Percentiles rank a stretch among this genome's conserved stretches.
phyloP scores from a whole-genome alignment of 768 basidiomycete species.

The Suillus clintonianus region DNA sequence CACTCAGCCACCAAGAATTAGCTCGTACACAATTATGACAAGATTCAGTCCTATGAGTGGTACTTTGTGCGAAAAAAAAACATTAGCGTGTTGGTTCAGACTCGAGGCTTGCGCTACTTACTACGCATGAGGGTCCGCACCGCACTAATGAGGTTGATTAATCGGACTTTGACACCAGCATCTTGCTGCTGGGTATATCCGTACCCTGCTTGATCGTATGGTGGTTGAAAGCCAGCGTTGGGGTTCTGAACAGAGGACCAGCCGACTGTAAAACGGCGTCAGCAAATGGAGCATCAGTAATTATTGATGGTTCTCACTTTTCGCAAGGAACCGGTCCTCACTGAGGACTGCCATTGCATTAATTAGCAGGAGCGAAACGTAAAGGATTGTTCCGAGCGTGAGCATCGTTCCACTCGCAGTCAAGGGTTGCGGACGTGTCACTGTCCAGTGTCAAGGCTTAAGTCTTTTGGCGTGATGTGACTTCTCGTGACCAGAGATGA shows the following conservation, averaged over 20 bases:
- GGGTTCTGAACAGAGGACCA: slow-evolving; percentile 74
- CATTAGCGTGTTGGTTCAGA: slow-evolving; percentile 12
- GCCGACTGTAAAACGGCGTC: slow-evolving; percentile 61
- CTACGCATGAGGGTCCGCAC: slow-evolving; percentile 97
- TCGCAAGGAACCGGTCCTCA: slow-evolving; percentile 93
- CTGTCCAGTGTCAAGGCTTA: too few species aligned
- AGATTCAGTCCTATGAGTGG: slow-evolving; percentile 89
- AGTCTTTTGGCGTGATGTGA: not conserved
- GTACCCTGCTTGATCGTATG: slow-evolving; percentile 67
- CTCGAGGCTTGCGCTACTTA: slow-evolving; percentile 46
- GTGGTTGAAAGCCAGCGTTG: slow-evolving; percentile 61
- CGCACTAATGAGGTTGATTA: slow-evolving; percentile 92
- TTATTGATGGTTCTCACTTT: slow-evolving; percentile 57
- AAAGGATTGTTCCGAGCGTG: slow-evolving; percentile 72
- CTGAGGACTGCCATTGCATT: slow-evolving; percentile 95
- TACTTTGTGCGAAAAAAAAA: slow-evolving; percentile 50
- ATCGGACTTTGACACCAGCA: slow-evolving; percentile 75
- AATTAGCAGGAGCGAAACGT: slow-evolving; percentile 84
- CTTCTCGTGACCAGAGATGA: slow-evolving; percentile 13
- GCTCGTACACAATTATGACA: slow-evolving; percentile 83
- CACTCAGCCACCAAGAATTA: slow-evolving; percentile 60
- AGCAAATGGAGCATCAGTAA: slow-evolving; percentile 11
- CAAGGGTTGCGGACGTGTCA: slow-evolving; percentile 4
- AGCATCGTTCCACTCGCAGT: slow-evolving; percentile 43
- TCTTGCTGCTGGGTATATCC: slow-evolving; percentile 52